These are phyloP conservation scores for Arachis stenosperma DNA, from an alignment of 306 rosid genomes.

Conservation along the genomic window DNA sequence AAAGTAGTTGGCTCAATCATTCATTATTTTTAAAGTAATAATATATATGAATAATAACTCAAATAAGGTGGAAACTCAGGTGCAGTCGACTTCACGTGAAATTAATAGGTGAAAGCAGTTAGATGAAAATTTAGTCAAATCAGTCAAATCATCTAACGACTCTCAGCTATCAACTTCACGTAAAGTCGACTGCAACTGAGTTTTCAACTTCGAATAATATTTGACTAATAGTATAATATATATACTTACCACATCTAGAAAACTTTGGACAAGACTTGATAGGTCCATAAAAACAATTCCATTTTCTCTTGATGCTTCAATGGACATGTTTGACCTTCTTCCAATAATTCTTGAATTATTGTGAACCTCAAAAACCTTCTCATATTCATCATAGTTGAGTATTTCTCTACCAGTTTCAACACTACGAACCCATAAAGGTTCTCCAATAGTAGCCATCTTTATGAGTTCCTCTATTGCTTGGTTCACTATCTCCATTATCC, in stretches of 20 bases:
- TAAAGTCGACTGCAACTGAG: no score
- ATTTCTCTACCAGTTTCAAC: conserved; percentile 70
- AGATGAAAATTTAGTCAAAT: no score
- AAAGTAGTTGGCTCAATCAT: no score
- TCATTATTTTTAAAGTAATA: no score
- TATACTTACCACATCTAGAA: conserved; percentile 65
- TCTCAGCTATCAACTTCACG: no score
- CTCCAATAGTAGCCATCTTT: conserved; percentile 62
- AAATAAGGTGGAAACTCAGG: no score
- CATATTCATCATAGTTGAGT: conserved; percentile 72
- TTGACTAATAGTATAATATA: no score
- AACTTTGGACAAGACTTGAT: conserved; percentile 61
- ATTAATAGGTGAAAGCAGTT: no score
- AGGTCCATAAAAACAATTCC: conserved; percentile 62
- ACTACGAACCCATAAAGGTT: conserved; percentile 71
- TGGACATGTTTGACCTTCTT: conserved; percentile 51
- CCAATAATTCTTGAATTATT: conserved; percentile 24
- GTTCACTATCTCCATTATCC: conserved; percentile 65
- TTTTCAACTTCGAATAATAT: no score
- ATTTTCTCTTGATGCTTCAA: conserved; percentile 70
- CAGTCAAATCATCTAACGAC: no score
- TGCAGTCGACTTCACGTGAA: no score
- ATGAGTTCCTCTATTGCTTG: conserved; percentile 66
- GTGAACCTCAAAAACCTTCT: conserved; percentile 50
- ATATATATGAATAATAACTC: no score